phyloP scores from a whole-genome alignment of 768 basidiomycete species.

The Pulveroboletus sp. region DNA sequence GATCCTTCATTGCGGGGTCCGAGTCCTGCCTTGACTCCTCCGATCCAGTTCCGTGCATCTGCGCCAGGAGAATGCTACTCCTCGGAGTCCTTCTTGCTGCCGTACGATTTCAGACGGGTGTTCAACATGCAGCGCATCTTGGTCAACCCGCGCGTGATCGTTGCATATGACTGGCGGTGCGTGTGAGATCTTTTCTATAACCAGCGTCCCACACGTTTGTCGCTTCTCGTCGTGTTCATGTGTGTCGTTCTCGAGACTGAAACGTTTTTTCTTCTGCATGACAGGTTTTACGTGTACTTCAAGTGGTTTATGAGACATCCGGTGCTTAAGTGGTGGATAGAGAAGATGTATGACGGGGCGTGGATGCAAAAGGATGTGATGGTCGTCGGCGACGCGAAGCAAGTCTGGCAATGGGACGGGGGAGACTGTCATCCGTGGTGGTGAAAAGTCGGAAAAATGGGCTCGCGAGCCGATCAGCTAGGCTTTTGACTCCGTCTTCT shows the following conservation, averaged over 20 bases:
- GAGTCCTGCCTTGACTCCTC: slow-evolving; percentile 19
- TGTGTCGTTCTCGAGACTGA: no score
- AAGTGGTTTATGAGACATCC: slow-evolving; percentile 37
- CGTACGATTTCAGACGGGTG: slow-evolving; percentile 39
- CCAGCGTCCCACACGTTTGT: no score
- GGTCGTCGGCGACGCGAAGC: slow-evolving; percentile 32
- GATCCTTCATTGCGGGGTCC: slow-evolving; percentile 10
- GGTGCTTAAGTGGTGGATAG: slow-evolving; percentile 39
- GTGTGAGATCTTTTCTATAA: not conserved
- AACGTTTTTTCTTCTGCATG: no score
- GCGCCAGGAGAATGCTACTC: slow-evolving; percentile 17
- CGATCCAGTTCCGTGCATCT: slow-evolving; percentile 15
- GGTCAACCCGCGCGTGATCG: slow-evolving; percentile 38
- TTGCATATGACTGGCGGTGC: slow-evolving; percentile 25
- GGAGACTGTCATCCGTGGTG: slow-evolving; percentile 22
- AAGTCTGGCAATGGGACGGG: slow-evolving; percentile 21
- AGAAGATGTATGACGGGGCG: slow-evolving; percentile 32
- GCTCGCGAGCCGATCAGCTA: no score
- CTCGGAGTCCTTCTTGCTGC: slow-evolving; percentile 38
- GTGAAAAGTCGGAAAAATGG: no score
- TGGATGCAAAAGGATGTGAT: slow-evolving; percentile 35
- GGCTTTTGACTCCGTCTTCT: no score
- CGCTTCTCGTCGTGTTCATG: no score
- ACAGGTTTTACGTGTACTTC: slow-evolving; percentile 30
- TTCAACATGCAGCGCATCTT: slow-evolving; percentile 35